Conservation (phyloP, 495 filamentous ascomycete genomes). For the Xylaria telfairii region DNA sequence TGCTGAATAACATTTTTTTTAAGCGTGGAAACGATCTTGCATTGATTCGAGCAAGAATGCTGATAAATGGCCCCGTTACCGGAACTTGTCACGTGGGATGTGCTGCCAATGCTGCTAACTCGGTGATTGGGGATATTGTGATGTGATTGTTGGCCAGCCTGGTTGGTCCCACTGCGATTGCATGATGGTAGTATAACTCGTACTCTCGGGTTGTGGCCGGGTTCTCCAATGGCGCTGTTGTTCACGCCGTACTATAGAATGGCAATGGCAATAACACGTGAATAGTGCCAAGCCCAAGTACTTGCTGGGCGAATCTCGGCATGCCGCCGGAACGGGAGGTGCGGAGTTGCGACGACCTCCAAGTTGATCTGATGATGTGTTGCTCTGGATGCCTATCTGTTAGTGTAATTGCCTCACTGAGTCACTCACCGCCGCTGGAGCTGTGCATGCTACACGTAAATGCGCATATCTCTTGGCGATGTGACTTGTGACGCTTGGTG, state of each 20-base stretch:
- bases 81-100: conserved; percentile 15
- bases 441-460: conserved; percentile 11
- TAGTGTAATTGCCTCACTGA: conserved; percentile 12
- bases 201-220: background rate
- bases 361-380: conserved; percentile 16
- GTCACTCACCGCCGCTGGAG: conserved; percentile 21
- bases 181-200: conserved; percentile 9
- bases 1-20: conserved; percentile 9
- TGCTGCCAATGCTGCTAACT: background rate
- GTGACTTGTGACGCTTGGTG: conserved; percentile 19
- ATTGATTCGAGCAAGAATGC: background rate
- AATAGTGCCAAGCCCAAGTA: conserved; percentile 21
- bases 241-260: background rate
- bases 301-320: conserved; percentile 19
- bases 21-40: conserved; percentile 8
- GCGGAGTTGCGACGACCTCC: conserved; percentile 22
- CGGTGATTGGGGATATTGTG: background rate
- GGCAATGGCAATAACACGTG: conserved; percentile 23
- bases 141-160: background rate
- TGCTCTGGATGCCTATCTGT: conserved; percentile 9
- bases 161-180: background rate
- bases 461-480: conserved; percentile 11
- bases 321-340: conserved; percentile 13
- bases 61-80: conserved; percentile 11
- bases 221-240: background rate